These are phyloP conservation scores for Capsella bursapastoris DNA, from an alignment of 345 rosid species.

Conservation along the genomic window DNA sequence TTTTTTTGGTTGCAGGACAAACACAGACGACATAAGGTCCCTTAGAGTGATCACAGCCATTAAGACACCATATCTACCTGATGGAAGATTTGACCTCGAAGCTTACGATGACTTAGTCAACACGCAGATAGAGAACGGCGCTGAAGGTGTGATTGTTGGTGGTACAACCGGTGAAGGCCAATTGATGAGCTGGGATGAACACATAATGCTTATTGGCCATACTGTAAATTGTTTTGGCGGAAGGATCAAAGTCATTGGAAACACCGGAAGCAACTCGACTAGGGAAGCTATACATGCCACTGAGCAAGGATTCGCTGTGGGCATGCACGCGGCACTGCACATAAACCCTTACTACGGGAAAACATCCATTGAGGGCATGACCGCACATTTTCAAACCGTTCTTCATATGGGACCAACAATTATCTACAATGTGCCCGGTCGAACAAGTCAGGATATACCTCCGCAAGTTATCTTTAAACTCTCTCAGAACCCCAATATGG, in stretches of 20 bases:
- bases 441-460: slow-evolving; percentile 88
- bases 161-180: slow-evolving; percentile 98
- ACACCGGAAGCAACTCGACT: slow-evolving; percentile 91
- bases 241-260: slow-evolving; percentile 76
- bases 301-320: slow-evolving; percentile 89
- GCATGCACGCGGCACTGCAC: slow-evolving; percentile 96
- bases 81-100: slow-evolving; percentile 95
- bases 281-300: slow-evolving; percentile 91
- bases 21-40: slow-evolving; percentile 67
- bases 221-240: slow-evolving; percentile 82
- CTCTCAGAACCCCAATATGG: slow-evolving; percentile 66
- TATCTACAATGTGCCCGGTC: slow-evolving; percentile 80
- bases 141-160: slow-evolving; percentile 83
- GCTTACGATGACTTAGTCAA: slow-evolving; percentile 78
- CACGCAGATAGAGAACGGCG: slow-evolving; percentile 69
- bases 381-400: slow-evolving; percentile 71
- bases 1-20: slow-evolving; percentile 57
- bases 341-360: slow-evolving; percentile 93
- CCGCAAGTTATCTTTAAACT: slow-evolving; percentile 57
- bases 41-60: slow-evolving; percentile 85
- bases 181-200: slow-evolving; percentile 96
- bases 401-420: slow-evolving; percentile 87
- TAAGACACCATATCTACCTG: slow-evolving; percentile 90
- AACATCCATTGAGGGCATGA: slow-evolving; percentile 79
- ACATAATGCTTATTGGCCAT: slow-evolving; percentile 90